phyloP scores from a whole-genome alignment of 2,329 filamentous ascomycete species.

The Penicillium sp. region DNA sequence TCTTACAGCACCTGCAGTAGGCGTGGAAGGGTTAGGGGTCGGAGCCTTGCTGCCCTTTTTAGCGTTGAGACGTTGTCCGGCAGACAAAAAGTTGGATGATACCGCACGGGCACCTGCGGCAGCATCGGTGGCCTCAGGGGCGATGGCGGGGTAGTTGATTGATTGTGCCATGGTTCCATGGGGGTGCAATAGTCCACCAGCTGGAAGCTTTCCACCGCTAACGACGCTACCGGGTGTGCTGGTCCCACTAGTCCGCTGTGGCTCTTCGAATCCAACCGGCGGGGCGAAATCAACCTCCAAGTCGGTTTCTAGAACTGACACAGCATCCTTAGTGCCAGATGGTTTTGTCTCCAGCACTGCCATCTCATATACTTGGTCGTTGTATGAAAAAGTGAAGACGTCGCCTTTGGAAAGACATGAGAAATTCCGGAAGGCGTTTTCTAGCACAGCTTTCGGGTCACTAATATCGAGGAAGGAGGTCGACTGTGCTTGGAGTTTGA shows the following conservation, averaged over 20 bases:
- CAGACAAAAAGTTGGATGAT: slow-evolving; percentile 68
- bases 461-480: slow-evolving; percentile 91
- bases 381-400: slow-evolving; percentile 92
- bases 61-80: slow-evolving; percentile 70
- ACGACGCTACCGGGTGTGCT: slow-evolving; percentile 67
- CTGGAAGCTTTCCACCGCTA: slow-evolving; percentile 53
- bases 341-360: slow-evolving; percentile 91
- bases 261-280: slow-evolving; percentile 88
- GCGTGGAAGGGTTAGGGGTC: slow-evolving; percentile 65
- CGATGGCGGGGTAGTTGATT: slow-evolving; percentile 93
- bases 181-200: slow-evolving; percentile 66
- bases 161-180: slow-evolving; percentile 93
- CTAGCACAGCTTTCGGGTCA: slow-evolving; percentile 91
- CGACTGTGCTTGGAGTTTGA: slow-evolving; percentile 93
- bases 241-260: slow-evolving; percentile 67
- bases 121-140: slow-evolving; percentile 62
- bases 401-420: slow-evolving; percentile 87
- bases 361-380: slow-evolving; percentile 86
- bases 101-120: slow-evolving; percentile 54
- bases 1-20: slow-evolving; percentile 52
- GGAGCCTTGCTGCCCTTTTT: slow-evolving; percentile 72
- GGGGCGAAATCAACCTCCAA: slow-evolving; percentile 92
- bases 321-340: slow-evolving; percentile 66
- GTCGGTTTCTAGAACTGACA: slow-evolving; percentile 93
- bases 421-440: slow-evolving; percentile 93